Conservation (phyloP, 2,329 filamentous ascomycete genomes). For the Fusarium piperis region DNA sequence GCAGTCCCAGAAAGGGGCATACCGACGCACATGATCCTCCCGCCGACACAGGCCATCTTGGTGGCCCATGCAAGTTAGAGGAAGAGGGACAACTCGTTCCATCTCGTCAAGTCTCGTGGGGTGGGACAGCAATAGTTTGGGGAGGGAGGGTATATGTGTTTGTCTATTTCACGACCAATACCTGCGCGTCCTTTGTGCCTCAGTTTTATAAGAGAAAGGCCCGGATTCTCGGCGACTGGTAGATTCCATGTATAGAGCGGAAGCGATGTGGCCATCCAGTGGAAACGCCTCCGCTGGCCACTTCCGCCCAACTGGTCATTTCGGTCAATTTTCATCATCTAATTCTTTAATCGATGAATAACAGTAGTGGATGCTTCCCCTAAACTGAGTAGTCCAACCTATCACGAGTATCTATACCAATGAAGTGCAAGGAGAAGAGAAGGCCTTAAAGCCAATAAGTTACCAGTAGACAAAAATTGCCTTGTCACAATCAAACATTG, state of each 20-base stretch:
- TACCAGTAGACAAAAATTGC: no score
- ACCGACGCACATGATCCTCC: conserved; percentile 23
- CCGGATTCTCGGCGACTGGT: not conserved
- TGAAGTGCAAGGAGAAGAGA: no score
- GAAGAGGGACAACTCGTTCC: not conserved
- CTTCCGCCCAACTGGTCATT: not conserved
- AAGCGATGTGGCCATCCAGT: not conserved
- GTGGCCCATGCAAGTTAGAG: not conserved
- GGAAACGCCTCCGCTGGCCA: not conserved
- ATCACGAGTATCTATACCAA: no score
- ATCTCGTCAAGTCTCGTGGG: not conserved
- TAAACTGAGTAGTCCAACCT: not conserved
- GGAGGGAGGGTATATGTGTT: not conserved
- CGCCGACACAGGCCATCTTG: not conserved
- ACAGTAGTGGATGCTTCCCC: not conserved
- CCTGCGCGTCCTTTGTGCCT: not conserved
- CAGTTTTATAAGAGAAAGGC: not conserved
- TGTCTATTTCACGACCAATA: not conserved
- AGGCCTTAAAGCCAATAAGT: no score
- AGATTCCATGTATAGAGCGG: no score
- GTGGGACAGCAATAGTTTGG: not conserved
- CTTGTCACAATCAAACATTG: no score
- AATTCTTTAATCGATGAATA: not conserved
- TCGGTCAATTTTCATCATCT: not conserved
- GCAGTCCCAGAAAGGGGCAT: conserved; percentile 8